A percentile compares a stretch with the other conserved stretches of the same genome.
Conservation (phyloP, 208 protist species). For the Crithidia thermophila region DNA sequence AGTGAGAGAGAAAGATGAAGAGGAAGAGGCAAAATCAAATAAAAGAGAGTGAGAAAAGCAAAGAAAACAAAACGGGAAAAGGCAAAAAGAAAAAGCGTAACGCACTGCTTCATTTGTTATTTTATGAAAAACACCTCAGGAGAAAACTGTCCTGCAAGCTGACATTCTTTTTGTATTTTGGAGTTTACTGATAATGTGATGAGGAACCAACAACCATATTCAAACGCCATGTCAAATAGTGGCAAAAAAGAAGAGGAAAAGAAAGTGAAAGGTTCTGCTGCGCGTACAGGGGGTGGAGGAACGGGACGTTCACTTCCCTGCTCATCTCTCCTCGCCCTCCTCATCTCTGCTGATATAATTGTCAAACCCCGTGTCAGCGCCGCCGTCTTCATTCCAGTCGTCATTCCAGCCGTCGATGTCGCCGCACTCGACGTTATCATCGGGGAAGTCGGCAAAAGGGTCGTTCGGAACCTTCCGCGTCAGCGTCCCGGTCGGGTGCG, state of each 20-base stretch:
- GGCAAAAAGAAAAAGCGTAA: neutral
- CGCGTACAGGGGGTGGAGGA: neutral
- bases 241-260: neutral
- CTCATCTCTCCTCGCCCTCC: conserved; percentile 1
- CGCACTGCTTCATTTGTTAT: too few relatives aligned
- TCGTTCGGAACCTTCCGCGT: conserved; percentile 36
- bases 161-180: neutral
- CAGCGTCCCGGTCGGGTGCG: conserved; percentile 4
- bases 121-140: too few relatives aligned
- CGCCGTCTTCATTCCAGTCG: conserved; percentile 38
- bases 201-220: too few relatives aligned
- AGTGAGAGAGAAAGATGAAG: neutral
- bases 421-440: neutral
- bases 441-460: conserved; percentile 24
- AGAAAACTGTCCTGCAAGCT: too few relatives aligned
- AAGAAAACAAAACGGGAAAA: conserved; percentile 7
- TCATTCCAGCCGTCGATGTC: conserved; percentile 25
- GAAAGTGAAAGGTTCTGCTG: neutral
- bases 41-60: conserved; percentile 18
- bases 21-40: neutral
- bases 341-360: neutral
- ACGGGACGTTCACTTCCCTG: neutral
- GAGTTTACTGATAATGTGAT: too few relatives aligned
- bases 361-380: neutral
- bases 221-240: neutral